Evolutionary conservation across 441 rosid genomes (phyloP), one percentile per base, ranked within the genome.

Genomic region (Jatropha multifida): DNA sequence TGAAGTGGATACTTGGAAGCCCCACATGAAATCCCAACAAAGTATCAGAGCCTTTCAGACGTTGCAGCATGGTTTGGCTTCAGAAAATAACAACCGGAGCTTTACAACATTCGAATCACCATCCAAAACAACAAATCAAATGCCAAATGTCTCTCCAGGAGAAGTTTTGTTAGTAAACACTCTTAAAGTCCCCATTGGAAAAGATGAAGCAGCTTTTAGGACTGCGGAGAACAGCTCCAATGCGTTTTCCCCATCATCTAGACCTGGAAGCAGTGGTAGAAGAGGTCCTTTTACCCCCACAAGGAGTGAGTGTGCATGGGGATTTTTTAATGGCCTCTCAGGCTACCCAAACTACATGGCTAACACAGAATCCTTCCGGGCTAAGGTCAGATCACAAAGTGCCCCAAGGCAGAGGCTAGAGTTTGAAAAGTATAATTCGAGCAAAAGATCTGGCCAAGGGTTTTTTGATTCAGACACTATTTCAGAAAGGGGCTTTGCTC

Each of bases 341-440:
- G 91, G 89, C 67, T 87, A 90, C 76, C 99, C 99, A 46, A 96
- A 86, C 87, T 94, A 91, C 89, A 96, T 96, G 99, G 82, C 93
- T 77, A 88, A 84, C 82, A 96, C 98, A 0, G 90, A 91, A 79
- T 96, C 97, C 15, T 96, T 96, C 17, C 85, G 80, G 79, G 97
- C 96, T 3, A 92, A 91, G 82, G 81, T 76, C 2, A 85, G 99
- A 75, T 94, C 97, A 2, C 79, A 81, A n/a, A 96, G 98, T 71
- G 97, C 96, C 20, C 97, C 99, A 0, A 94, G 86, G 81, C 94
- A 88, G 48, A 87, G 99, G 61, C 89, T 90, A 0, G 91, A 86
- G 74, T 79, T 84, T 4, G 98, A 96, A 75, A 87, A 83, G 72
- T 81, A 86, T 42, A 60, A 85, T 51, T 86, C 90, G 5, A 60